These are phyloP conservation scores for Fagus crenata DNA, from an alignment of 306 rosid genomes.

Conservation along the genomic window DNA sequence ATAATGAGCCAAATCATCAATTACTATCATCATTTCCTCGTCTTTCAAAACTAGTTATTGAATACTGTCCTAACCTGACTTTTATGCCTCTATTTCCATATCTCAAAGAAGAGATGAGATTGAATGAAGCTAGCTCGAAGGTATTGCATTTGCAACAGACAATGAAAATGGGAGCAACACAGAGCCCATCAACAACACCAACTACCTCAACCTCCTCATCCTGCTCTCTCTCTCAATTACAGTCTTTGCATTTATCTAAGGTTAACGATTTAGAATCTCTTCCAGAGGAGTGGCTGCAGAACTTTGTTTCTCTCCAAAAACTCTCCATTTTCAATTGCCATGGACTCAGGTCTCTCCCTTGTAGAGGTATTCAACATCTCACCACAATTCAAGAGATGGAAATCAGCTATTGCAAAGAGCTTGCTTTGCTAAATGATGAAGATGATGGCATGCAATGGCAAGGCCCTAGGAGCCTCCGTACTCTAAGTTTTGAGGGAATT, in stretches of 20 bases:
- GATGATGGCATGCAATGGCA: neutral
- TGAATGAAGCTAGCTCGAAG: too few relatives aligned
- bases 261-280: too few relatives aligned
- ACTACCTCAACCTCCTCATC: too few relatives aligned
- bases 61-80: too few relatives aligned
- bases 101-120: too few relatives aligned
- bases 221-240: too few relatives aligned
- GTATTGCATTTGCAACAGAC: too few relatives aligned
- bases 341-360: neutral
- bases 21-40: neutral
- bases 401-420: slow-evolving; percentile 7
- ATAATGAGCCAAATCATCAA: neutral
- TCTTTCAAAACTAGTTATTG: too few relatives aligned
- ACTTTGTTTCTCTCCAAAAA: slow-evolving; percentile 15
- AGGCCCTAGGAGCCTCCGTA: neutral
- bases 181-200: too few relatives aligned
- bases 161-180: too few relatives aligned
- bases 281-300: neutral
- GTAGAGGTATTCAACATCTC: neutral
- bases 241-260: too few relatives aligned
- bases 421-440: neutral
- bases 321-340: slow-evolving; percentile 11
- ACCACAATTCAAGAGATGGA: slow-evolving; percentile 6
- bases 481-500: slow-evolving; percentile 3
- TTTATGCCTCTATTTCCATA: too few relatives aligned